Base-by-base conservation (phyloP, 805 yeast species). In the Brettanomyces nanus region DNA sequence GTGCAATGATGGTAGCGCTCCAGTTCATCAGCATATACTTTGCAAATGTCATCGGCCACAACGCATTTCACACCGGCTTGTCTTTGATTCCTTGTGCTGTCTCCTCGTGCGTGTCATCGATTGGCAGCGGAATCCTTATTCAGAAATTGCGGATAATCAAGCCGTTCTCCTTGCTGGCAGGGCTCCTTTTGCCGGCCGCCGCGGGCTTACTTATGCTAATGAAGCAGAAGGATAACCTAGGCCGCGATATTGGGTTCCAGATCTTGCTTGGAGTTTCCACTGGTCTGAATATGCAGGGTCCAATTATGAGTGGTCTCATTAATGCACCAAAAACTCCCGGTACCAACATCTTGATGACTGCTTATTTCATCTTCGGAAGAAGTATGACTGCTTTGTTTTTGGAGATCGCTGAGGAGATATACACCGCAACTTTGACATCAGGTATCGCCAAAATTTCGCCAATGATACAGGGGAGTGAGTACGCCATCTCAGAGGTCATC, bases 61-160 rank as follows among this genome's bases (percentile, higher is more conserved):
- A 33, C 18, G 30, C 36, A 6, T 33, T 33, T 19, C 36, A 33
- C 18, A 25, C 30, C 7, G 36, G 36, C 6, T 13, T 26, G 25
- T 33, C 36, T 7, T 10, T 33, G 17, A 33, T 33, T 15, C 36
- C 36, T 1, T 34, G 57, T 25, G 60, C 30, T 10, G n/a, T 28
- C 7, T 6, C 30, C n/a, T 28, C 30, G 7, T 28, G 30, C 15
- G n/a, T 28, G 9, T 6, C 30, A 9, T 28, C 30, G n/a, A 14
- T 30, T 7, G 18, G 7, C 7, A 7, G 59, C 3, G 42, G 33
- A 19, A 20, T 31, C n/a, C 3, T 26, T 5, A 25, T 39, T 6
- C 28, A 39, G 14, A 26, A 29, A 9, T 29, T 35, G 6, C 21
- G 35, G 7, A 19, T 19, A 9, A 21, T 39, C 13, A 39, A 35